Evolutionary conservation across 73 alveolate genomes (phyloP).

Genomic region (Tetrahymena borealis): DNA sequence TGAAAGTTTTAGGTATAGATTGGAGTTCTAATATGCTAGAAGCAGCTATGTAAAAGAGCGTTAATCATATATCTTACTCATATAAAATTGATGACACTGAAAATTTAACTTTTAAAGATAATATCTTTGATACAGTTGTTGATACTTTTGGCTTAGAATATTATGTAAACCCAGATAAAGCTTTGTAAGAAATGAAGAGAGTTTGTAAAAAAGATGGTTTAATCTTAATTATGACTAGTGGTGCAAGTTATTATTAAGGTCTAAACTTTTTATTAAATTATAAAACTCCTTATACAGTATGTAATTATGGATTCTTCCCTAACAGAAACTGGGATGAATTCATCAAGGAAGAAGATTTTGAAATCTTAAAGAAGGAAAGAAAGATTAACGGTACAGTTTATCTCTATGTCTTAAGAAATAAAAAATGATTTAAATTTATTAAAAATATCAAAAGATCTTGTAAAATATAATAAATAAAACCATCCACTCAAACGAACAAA

Average conservation of each 20-base stretch:
- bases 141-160: constrained; percentile 56
- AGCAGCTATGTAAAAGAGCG: constrained; percentile 28
- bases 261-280: constrained; percentile 14
- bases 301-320: constrained; percentile 12
- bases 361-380: constrained; percentile 14
- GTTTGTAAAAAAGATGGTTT: constrained; percentile 32
- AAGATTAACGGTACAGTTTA: constrained; percentile 39
- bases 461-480: too few relatives aligned
- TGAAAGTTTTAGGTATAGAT: constrained; percentile 27
- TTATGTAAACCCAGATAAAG: constrained; percentile 34
- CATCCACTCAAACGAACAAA: too few relatives aligned
- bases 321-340: constrained; percentile 39
- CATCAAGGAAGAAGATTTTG: constrained; percentile 11
- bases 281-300: constrained; percentile 10
- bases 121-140: constrained; percentile 38
- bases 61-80: not conserved
- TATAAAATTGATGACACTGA: constrained; percentile 23
- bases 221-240: constrained; percentile 21
- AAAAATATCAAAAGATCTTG: too few relatives aligned
- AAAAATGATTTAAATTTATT: not conserved
- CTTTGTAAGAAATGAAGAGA: constrained; percentile 46
- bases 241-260: constrained; percentile 14
- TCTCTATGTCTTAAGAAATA: constrained; percentile 24
- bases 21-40: constrained; percentile 39
- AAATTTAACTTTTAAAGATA: constrained; percentile 24